Evolutionary conservation across 2,329 filamentous ascomycete species (phyloP), one percentile per base, ranked within the genome.

Genomic region (Aphanocladium album): DNA sequence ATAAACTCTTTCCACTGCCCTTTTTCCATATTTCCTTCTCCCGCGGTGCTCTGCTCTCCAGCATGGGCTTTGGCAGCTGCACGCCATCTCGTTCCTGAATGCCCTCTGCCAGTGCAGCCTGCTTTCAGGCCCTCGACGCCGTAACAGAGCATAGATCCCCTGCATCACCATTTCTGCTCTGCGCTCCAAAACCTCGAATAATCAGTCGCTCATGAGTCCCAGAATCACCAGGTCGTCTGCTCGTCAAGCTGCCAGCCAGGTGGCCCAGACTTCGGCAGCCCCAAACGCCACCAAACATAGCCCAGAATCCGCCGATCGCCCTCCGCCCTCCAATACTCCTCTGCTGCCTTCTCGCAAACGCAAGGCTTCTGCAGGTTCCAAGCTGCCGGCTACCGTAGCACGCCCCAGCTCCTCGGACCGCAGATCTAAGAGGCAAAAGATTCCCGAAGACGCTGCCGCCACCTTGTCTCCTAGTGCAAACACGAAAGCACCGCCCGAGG

Each of bases 211-310:
- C 87, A 97, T 96, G 92, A 91, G 90, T 86, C 81, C 87, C 85
- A 97, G 93, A 90, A 88, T 95, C 72, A 97, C 93, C 83, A 91
- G 93, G 82, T 95, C 93, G 72, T 89, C 93, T 77, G 89, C 93
- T 80, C 92, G 92, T 82, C 88, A 91, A 85, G 90, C 90, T 80
- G 89, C 90, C 73, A 85, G 76, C 72, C 80, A 80, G 72, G 77
- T 79, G 77, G 78, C 77, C 68, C 77, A 78, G 70, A 73, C 79
- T 51, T 74, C 72, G 64, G 70, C 74, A 69, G 69, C 71, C 64
- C 70, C 76, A 71, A 72, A 77, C 70, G 66, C 76, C 68, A 65
- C 74, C 64, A 68, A 73, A 66, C 73, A 78, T 59, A 67, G 72
- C 67, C 70, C 76, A 67, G 66, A 72, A 69, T 65, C 72, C 66